These are phyloP conservation scores for Colletotrichum sp. DNA, from an alignment of 2,329 filamentous ascomycete genomes.

Conservation along the genomic window DNA sequence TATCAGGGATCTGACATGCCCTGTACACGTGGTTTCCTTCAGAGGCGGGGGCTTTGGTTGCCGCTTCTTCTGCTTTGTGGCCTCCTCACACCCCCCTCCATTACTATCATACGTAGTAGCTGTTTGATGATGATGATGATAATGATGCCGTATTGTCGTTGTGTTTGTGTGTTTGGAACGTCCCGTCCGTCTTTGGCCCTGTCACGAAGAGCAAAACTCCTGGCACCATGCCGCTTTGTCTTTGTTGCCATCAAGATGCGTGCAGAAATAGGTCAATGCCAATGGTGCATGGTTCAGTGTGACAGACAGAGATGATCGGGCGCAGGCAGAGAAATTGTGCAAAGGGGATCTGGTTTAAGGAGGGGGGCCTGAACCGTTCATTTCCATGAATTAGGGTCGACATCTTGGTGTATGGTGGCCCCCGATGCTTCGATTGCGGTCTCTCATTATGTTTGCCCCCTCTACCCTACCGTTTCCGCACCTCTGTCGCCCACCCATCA, in stretches of 20 bases:
- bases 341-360: background rate
- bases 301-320: background rate
- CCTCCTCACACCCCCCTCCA: background rate
- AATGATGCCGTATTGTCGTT: background rate
- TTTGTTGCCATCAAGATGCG: background rate
- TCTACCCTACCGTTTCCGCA: slow-evolving; percentile 75
- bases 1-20: background rate
- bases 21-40: background rate
- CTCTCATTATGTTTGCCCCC: slow-evolving; percentile 6
- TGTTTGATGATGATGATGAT: background rate
- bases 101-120: background rate
- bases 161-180: background rate
- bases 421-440: background rate
- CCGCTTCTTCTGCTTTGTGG: background rate
- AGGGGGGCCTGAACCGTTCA: slow-evolving; percentile 1
- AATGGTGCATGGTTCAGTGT: background rate
- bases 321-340: background rate
- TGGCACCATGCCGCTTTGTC: background rate
- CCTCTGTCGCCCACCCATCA: slow-evolving; percentile 89
- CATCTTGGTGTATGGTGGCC: slow-evolving; percentile 6
- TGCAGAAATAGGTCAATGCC: background rate
- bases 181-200: background rate
- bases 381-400: slow-evolving; percentile 2
- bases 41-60: background rate
- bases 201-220: slow-evolving; percentile 7